A percentile compares a stretch with the other conserved stretches of the same genome.
Evolutionary conservation across 345 rosid genomes (phyloP).

Genomic region (Eucalyptus virginea): DNA sequence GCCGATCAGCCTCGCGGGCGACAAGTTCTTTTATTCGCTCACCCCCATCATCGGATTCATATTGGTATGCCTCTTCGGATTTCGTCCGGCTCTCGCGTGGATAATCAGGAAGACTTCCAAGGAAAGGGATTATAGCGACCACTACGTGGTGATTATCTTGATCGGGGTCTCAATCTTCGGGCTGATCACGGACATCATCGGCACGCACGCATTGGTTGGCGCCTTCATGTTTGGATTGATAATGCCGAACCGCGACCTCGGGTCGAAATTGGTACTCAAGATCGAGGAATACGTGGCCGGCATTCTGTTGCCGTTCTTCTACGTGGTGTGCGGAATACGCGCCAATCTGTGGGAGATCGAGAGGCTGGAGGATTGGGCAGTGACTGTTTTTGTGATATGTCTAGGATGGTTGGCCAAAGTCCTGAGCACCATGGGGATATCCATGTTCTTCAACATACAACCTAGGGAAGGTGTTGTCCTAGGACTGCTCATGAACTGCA

Average conservation of each 20-base stretch:
- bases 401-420: slow-evolving; percentile 14
- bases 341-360: background rate
- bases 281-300: slow-evolving; percentile 22
- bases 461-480: slow-evolving; percentile 21
- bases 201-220: slow-evolving; percentile 23
- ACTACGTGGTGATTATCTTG: background rate
- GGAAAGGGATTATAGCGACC: background rate
- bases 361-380: background rate
- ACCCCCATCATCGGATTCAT: background rate
- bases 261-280: slow-evolving; percentile 9
- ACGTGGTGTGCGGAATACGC: slow-evolving; percentile 10
- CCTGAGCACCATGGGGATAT: slow-evolving; percentile 8
- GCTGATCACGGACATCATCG: slow-evolving; percentile 16
- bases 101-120: background rate
- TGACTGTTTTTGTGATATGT: background rate
- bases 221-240: slow-evolving; percentile 40
- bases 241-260: slow-evolving; percentile 23
- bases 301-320: slow-evolving; percentile 27
- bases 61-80: background rate
- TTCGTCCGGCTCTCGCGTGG: slow-evolving; percentile 1
- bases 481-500: slow-evolving; percentile 43
- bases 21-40: background rate
- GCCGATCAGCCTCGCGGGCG: background rate
- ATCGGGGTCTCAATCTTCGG: slow-evolving; percentile 14
- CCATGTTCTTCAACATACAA: background rate